A percentile compares a stretch with the other conserved stretches of the same genome.
Evolutionary conservation across 139 green algal genomes (phyloP).

Genomic region (Micromonas pusilla): DNA sequence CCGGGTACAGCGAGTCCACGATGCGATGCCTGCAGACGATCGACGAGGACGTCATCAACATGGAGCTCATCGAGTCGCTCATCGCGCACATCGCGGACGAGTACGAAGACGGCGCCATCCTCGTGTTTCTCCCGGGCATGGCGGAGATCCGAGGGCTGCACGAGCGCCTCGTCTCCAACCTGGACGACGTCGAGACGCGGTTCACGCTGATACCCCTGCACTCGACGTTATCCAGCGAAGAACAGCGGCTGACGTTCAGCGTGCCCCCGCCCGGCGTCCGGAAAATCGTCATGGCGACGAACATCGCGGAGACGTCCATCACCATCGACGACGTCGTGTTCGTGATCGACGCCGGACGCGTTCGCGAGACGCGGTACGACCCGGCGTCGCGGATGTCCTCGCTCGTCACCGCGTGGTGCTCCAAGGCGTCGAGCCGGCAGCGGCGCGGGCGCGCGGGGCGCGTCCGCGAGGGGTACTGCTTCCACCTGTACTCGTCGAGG

Average conservation of each 20-base stretch:
- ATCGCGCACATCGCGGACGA: slow-evolving; percentile 34
- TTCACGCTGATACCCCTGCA: slow-evolving; percentile 95
- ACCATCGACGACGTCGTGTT: slow-evolving; percentile 99
- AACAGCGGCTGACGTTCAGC: slow-evolving; percentile 95
- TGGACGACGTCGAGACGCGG: slow-evolving; percentile 56
- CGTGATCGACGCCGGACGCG: slow-evolving; percentile 83
- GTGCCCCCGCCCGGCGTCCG: slow-evolving; percentile 77
- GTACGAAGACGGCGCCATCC: slow-evolving; percentile 57
- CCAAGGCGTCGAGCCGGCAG: slow-evolving; percentile 82
- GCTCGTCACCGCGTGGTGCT: slow-evolving; percentile 90
- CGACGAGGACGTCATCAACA: slow-evolving; percentile 38
- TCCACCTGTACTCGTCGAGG: slow-evolving; percentile 75
- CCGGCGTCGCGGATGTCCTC: slow-evolving; percentile 87
- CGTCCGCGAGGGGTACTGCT: slow-evolving; percentile 95
- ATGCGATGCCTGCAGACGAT: slow-evolving; percentile 13
- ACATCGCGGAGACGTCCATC: slow-evolving; percentile 95
- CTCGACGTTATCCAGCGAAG: slow-evolving; percentile 65
- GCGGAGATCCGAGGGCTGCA: slow-evolving; percentile 71
- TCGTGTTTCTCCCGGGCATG: slow-evolving; percentile 80
- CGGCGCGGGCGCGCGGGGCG: slow-evolving; percentile 83
- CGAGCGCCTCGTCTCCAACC: slow-evolving; percentile 21
- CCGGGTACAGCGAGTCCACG: slow-evolving; percentile 11
- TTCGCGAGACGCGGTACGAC: slow-evolving; percentile 75
- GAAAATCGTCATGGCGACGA: slow-evolving; percentile 95
- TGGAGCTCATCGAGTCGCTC: slow-evolving; percentile 38